Base-by-base conservation (phyloP, 805 yeast species). In the Wickerhamomyces ciferrii region DNA sequence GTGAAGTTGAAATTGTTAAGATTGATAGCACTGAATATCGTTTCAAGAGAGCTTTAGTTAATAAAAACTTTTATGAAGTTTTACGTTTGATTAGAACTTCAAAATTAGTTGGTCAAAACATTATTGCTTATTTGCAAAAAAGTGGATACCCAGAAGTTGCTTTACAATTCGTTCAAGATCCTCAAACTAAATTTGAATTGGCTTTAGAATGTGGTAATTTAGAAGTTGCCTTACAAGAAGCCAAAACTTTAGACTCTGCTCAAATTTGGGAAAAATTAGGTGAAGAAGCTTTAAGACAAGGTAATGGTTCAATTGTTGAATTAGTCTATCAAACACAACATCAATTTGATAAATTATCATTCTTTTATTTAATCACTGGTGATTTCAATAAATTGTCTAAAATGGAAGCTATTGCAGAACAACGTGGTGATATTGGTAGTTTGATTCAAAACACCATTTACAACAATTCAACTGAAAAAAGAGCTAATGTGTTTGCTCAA, bases 81-180 rank as follows among this genome's bases (percentile, higher is more conserved):
- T 75, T 91, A 54, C 79, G 96, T 55, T 81, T 94, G 55, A 94
- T 94, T 66, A 83, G 81, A 61, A 81, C 78, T 48, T 91, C 98
- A 20, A 90, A 87, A 60, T 76, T 94, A 61, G 99, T 94, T 44
- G 99, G 99, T 53, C 97, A 95, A 71, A 89, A 91, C 65, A 94
- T 94, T 62, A 91, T 94, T 64, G 94, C 95, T 4, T 94, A 92
- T 65, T 76, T 94, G 60, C 96, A 94, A 66, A 85, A 91, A 71
- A 81, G 88, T 62, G 99, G 99, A 2, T 92, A 85, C 64, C 98
- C 99, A 24, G 99, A 94, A 68, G 83, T 94, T 66, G 99, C 99
- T 2, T 75, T 94, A 51, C 97, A 92, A 67, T 95, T 94, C 62
- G 99, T 94, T 45, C 86, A 90, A 68, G 99, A 94, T 64, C 85